Evolutionary conservation across 78 protist species (phyloP).

Genomic region (Dictyostelium capitatum): DNA sequence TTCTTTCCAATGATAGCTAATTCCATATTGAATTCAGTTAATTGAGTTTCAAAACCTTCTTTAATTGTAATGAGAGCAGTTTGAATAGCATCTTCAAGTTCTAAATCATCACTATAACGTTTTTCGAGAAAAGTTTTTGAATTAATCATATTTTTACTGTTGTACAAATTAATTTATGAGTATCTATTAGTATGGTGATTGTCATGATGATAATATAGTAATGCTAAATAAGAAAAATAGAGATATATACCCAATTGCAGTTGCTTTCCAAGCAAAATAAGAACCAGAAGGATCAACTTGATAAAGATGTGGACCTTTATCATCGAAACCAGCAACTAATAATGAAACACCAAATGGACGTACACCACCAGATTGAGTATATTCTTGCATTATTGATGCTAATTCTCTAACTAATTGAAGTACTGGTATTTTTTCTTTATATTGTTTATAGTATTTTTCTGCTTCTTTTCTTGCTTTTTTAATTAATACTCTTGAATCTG

Average conservation of each 20-base stretch:
- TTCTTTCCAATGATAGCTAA: slow-evolving; percentile 91
- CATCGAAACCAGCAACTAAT: slow-evolving; percentile 95
- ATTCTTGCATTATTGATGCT: slow-evolving; percentile 99
- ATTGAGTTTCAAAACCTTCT: slow-evolving; percentile 89
- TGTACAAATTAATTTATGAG: not conserved
- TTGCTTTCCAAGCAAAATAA: slow-evolving; percentile 99
- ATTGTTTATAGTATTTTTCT: slow-evolving; percentile 90
- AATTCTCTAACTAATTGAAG: slow-evolving; percentile 94
- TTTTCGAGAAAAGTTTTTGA: slow-evolving; percentile 99
- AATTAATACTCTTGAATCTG: slow-evolving; percentile 95
- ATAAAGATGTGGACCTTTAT: slow-evolving; percentile 95
- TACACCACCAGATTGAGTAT: slow-evolving; percentile 99
- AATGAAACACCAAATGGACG: slow-evolving; percentile 99
- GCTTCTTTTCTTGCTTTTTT: slow-evolving; percentile 96
- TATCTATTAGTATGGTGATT: not conserved
- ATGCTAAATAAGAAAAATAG: too few species aligned
- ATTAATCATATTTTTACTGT: slow-evolving; percentile 90
- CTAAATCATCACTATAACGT: slow-evolving; percentile 96
- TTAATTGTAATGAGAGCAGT: slow-evolving; percentile 98
- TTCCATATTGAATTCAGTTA: slow-evolving; percentile 96
- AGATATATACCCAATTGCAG: slow-evolving; percentile 97
- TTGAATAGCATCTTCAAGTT: slow-evolving; percentile 98
- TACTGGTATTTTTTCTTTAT: slow-evolving; percentile 94
- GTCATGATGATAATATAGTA: not conserved
- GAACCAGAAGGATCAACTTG: slow-evolving; percentile 98